Evolutionary conservation across 2,329 filamentous ascomycete genomes (phyloP).

Genomic region (Xylaria sp.): DNA sequence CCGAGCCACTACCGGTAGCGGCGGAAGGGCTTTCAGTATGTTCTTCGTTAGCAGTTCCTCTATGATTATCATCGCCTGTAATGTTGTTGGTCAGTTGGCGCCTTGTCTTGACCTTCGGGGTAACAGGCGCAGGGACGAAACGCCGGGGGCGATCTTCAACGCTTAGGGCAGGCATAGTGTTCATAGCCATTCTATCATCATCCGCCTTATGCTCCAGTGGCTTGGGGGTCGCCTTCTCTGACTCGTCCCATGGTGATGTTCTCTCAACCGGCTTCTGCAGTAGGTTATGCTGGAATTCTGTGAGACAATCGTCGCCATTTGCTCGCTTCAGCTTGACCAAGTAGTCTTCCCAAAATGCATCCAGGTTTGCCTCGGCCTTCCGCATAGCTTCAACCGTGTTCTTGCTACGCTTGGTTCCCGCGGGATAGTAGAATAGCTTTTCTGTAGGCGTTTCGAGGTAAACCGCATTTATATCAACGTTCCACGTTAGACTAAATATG

Average conservation of each 20-base stretch:
- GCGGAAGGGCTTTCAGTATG: background rate
- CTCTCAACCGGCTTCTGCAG: background rate
- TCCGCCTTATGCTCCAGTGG: background rate
- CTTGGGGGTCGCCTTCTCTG: background rate
- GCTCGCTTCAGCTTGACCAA: background rate
- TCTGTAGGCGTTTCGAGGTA: slow-evolving; percentile 30
- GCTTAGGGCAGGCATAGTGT: background rate
- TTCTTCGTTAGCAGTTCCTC: no score
- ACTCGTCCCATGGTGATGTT: no score
- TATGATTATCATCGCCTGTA: no score
- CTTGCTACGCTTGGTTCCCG: slow-evolving; percentile 28
- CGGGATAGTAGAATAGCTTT: slow-evolving; percentile 47
- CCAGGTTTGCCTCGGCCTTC: slow-evolving; percentile 28
- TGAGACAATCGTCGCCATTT: background rate
- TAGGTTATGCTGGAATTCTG: background rate
- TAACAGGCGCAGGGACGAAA: slow-evolving; percentile 3
- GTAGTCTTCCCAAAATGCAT: slow-evolving; percentile 23
- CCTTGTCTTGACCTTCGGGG: slow-evolving; percentile 12
- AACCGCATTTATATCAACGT: no score
- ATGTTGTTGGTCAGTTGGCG: slow-evolving; percentile 1
- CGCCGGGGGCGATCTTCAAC: no score
- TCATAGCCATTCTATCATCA: background rate
- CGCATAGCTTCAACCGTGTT: slow-evolving; percentile 25
- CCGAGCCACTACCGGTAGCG: background rate
- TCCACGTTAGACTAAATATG: no score